Base-by-base conservation (phyloP, 2,329 filamentous ascomycete genomes). In the Colletotrichum lentis region DNA sequence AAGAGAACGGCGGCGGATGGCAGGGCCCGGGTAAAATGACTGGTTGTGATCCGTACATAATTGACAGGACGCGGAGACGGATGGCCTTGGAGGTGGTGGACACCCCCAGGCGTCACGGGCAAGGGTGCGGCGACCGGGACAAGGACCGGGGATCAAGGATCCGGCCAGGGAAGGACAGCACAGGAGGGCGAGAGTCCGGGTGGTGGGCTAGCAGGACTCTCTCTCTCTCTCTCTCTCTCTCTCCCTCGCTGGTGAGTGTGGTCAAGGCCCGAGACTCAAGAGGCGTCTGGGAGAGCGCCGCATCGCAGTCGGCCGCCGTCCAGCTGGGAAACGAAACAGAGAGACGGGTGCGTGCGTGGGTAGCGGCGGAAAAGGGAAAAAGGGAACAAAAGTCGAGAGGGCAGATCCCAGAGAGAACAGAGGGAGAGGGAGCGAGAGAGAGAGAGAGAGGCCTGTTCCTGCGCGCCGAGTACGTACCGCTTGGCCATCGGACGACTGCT, bases 61-160 rank as follows among this genome's bases (percentile, higher is more conserved):
- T 63, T 31, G 52, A 41, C 53, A 57, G 37, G 18, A 46, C 60
- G 64, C 64, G 64, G 64, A 67, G 64, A 50, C 61, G 64, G 61
- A 62, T 67, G 61, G 56, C 41, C 53, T 64, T 50, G 54, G 24
- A 31, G 27, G 27, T 31, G 27, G 55, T 49, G 43, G 43, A 53
- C 53, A 31, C 20, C 39, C 27, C 64, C 47, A 67, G 54, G 60
- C 54, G 59, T 50, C 24, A 18, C 49, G 53, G 56, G 53, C 62
- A 44, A 47, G 56, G 62, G 41, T 50, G 35, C 31, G 49, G 35
- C 46, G 22, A 50, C 63, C 31, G 62, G 57, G 55, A 67, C 61
- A 67, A 27, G 61, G 65, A 59, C 65, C 61, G 54, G 64, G 64
- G 64, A 49, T 67, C 60, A 64, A 64, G 64, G 64, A 35, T 67